Conservation (phyloP, 2,329 filamentous ascomycete genomes). For the Dryadomyces sulphureus region DNA sequence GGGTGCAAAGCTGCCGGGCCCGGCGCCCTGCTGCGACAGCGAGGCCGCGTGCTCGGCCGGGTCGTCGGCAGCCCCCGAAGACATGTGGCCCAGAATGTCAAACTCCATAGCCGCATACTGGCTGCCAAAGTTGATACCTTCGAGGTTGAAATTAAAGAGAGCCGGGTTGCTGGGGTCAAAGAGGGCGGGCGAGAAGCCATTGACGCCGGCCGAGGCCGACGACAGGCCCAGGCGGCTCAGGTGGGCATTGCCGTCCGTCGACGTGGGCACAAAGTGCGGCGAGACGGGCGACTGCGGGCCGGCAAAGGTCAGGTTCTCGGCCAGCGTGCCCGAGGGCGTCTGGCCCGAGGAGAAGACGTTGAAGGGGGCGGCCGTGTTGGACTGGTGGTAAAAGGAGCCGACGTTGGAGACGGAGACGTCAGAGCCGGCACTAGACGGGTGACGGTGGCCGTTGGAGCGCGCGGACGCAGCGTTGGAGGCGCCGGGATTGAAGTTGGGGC, state of each 20-base stretch:
- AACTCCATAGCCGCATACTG: slow-evolving; percentile 94
- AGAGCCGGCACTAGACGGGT: slow-evolving; percentile 30
- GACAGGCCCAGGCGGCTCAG: slow-evolving; percentile 32
- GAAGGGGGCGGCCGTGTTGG: slow-evolving; percentile 28
- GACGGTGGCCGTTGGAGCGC: slow-evolving; percentile 29
- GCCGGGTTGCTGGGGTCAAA: slow-evolving; percentile 89
- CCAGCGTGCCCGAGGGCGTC: slow-evolving; percentile 27
- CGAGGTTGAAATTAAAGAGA: slow-evolving; percentile 89
- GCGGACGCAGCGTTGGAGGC: slow-evolving; percentile 26
- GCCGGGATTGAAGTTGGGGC: slow-evolving; percentile 45
- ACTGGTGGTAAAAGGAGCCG: slow-evolving; percentile 29
- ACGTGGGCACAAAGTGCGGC: slow-evolving; percentile 48
- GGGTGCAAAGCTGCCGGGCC: slow-evolving; percentile 21
- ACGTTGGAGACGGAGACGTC: slow-evolving; percentile 27
- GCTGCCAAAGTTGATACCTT: slow-evolving; percentile 88
- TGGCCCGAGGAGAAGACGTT: slow-evolving; percentile 35
- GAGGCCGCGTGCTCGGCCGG: slow-evolving; percentile 47
- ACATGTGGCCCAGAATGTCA: slow-evolving; percentile 92
- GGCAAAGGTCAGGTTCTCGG: slow-evolving; percentile 40
- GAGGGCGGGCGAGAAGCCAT: slow-evolving; percentile 39
- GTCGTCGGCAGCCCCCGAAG: slow-evolving; percentile 72
- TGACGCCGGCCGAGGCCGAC: slow-evolving; percentile 33
- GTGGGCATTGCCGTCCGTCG: slow-evolving; percentile 22
- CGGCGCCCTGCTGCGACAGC: slow-evolving; percentile 21
- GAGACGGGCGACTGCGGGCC: slow-evolving; percentile 60